Conservation (phyloP, 1,284 basidiomycete species). For the Abortiporus biennis region DNA sequence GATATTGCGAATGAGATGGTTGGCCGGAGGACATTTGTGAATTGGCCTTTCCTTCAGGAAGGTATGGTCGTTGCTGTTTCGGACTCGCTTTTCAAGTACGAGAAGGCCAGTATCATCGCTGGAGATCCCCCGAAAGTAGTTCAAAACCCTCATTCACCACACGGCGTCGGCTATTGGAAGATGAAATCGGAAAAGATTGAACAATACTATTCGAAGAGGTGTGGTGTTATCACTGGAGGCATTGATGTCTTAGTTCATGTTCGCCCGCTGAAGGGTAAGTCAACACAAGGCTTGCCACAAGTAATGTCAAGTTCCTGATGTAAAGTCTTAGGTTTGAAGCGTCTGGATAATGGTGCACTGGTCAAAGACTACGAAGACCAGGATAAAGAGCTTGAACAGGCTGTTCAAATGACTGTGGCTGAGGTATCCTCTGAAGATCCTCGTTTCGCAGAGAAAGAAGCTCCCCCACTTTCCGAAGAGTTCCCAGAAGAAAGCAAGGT, state of each 20-base stretch:
- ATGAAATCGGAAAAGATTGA: slow-evolving; percentile 79
- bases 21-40: slow-evolving; percentile 74
- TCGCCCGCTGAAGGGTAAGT: slow-evolving; percentile 78
- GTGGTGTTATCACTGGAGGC: slow-evolving; percentile 80
- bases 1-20: slow-evolving; percentile 75
- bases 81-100: slow-evolving; percentile 85
- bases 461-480: slow-evolving; percentile 82
- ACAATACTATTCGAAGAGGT: slow-evolving; percentile 83
- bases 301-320: neutral
- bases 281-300: neutral
- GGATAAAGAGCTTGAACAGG: slow-evolving; percentile 81
- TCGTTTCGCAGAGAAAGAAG: slow-evolving; percentile 77
- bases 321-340: slow-evolving; percentile 64
- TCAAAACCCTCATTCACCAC: slow-evolving; percentile 64
- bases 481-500: slow-evolving; percentile 89
- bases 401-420: slow-evolving; percentile 78
- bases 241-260: slow-evolving; percentile 83
- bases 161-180: slow-evolving; percentile 69
- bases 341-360: slow-evolving; percentile 83
- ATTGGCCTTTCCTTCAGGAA: slow-evolving; percentile 96
- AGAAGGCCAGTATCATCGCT: slow-evolving; percentile 56
- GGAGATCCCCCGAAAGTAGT: slow-evolving; percentile 54
- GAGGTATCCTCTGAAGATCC: slow-evolving; percentile 85
- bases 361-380: slow-evolving; percentile 90
- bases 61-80: slow-evolving; percentile 85